Base-by-base conservation (phyloP, 331 rosid species). In the Dryas integrifolia region DNA sequence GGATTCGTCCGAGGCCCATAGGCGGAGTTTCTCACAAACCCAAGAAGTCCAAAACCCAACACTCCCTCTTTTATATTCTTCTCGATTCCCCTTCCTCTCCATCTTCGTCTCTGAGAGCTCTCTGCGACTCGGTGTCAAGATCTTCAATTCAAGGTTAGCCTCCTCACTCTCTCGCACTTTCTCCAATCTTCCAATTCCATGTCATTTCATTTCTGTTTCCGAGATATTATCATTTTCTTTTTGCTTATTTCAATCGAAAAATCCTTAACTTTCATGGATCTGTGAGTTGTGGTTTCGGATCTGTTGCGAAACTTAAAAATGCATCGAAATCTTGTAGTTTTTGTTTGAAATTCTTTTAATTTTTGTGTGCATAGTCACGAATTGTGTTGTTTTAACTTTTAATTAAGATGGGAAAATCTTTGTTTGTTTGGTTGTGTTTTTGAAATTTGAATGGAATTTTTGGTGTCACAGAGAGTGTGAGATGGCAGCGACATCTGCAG, bases 401-500 rank as follows among this genome's bases (percentile, higher is more conserved):
- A 21, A 40, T 62, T 14, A 0, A n/a, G 30, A 5, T 41, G 45
- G 8, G 3, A 55, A 43, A 24, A 0, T 21, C 48, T 0, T 46
- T 18, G n/a, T 13, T 30, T 30, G 35, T 26, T 26, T 44, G n/a
- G 9, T 2, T 47, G 35, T 14, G 75, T 58, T 45, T 7, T 44
- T 71, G 5, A 46, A n/a, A 40, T 4, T 44, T 71, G 5, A 46
- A n/a, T 49, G 6, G 43, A 24, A 38, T 45, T 67, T 35, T 2
- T 0, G 56, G 67, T 75, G n/a, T 50, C 6, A 7, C 85, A 90
- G 82, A 58, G 76, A 43, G 76, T 46, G 73, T 66, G 78, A 88
- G 73, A 92, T 92, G 98, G 96, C 96, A 38, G 81, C 92, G 51
- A 76, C 88, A 62, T 65, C 88, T 38, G 86, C 90, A 69, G 79